Conservation (phyloP, 257 asterid species). For the Plantago ovata region DNA sequence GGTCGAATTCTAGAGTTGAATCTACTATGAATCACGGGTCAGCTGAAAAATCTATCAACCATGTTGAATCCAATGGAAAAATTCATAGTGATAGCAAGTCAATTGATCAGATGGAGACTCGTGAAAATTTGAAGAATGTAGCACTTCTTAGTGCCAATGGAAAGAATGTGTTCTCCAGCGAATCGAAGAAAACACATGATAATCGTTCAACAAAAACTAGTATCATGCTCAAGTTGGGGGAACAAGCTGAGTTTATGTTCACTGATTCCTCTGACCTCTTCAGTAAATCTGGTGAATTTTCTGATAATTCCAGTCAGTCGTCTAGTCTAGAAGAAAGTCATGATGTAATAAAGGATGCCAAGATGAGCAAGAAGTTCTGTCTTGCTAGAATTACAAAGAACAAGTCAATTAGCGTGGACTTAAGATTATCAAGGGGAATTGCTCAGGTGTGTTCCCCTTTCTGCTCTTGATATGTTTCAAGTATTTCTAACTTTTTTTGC, state of each 20-base stretch:
- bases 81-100: slow-evolving; percentile 29
- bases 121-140: slow-evolving; percentile 32
- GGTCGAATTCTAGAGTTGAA: slow-evolving; percentile 29
- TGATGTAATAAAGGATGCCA: slow-evolving; percentile 53
- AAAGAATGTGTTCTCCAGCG: slow-evolving; percentile 25
- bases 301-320: slow-evolving; percentile 46
- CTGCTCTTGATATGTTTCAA: slow-evolving; percentile 16
- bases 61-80: slow-evolving; percentile 44
- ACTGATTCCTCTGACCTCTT: slow-evolving; percentile 28
- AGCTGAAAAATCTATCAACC: slow-evolving; percentile 33
- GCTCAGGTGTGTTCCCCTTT: slow-evolving; percentile 62
- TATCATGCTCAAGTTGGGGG: slow-evolving; percentile 35
- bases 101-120: slow-evolving; percentile 35
- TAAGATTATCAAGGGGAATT: slow-evolving; percentile 94
- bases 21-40: slow-evolving; percentile 41
- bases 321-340: slow-evolving; percentile 50
- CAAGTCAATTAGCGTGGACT: slow-evolving; percentile 88
- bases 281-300: slow-evolving; percentile 40
- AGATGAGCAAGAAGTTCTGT: slow-evolving; percentile 57
- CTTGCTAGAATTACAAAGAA: slow-evolving; percentile 69
- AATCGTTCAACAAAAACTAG: slow-evolving; percentile 42
- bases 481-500: slow-evolving; percentile 18
- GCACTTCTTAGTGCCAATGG: slow-evolving; percentile 33
- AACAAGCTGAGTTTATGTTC: slow-evolving; percentile 33
- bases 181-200: slow-evolving; percentile 43